Base-by-base conservation (phyloP, 495 filamentous ascomycete species). In the Tuber aestivum region DNA sequence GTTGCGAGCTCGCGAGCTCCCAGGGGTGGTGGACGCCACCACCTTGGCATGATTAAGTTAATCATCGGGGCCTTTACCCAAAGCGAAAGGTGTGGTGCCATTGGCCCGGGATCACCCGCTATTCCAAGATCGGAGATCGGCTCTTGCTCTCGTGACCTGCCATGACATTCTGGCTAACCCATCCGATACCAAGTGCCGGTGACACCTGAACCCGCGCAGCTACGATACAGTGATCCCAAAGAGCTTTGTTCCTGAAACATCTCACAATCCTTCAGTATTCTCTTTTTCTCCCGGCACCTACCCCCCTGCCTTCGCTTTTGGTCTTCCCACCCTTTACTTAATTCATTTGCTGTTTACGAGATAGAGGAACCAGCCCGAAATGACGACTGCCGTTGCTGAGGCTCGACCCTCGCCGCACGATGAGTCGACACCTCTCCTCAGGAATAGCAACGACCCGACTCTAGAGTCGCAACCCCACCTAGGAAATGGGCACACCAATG, bases 401-500 rank as follows among this genome's bases (percentile, higher is more conserved):
- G 27, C 27, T 35, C 56, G 32, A 65, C 35, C 56, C 32, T 18
- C 27, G 12, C 16, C 27, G 27, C 16, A 65, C 27, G 23, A 50
- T 41, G 78, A 79, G 78, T 65, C 70, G 18, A 75, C 78, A 9
- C 77, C 76, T 2, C 70, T 79, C 1, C 78, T 79, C 3, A 38
- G 48, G 41, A 72, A 38, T n/a, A 65, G 70, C 69, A 77, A 45
- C 50, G 77, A 61, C 50, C 50, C n/a, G 50, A 61, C 27, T 61
- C 50, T 61, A 8, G 50, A 61, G n/a, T 61, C 50, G 9, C 50
- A 61, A 27, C 23, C 50, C 14, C 50, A 3, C 23, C 27, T 23
- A 3, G 50, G 27, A 10, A 61, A 61, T 27, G 9, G 23, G 8
- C 73, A 38, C 78, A 79, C 50, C 71, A 72, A 40, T 45, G 76